A percentile compares a stretch with the other conserved stretches of the same genome.
phyloP scores from a whole-genome alignment of 2,329 filamentous ascomycete species.

The Alternaria sp. region DNA sequence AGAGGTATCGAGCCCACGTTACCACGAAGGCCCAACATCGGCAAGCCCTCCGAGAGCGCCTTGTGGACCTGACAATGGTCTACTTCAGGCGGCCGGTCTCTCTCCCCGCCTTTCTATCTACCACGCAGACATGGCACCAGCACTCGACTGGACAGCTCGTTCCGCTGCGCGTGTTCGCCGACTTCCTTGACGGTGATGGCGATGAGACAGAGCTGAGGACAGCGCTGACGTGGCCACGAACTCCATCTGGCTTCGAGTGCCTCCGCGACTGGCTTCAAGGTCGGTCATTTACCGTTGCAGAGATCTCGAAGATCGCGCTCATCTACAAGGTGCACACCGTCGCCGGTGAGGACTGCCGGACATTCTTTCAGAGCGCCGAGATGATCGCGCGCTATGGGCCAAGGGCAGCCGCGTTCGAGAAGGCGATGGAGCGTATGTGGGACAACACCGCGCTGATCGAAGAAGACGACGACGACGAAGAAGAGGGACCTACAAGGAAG shows the following conservation, averaged over 20 bases:
- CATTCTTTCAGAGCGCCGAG: neutral
- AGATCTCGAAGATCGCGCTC: neutral
- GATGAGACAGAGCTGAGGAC: neutral
- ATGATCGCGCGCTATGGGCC: neutral
- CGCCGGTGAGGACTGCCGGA: neutral
- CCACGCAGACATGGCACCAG: neutral
- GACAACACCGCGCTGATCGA: neutral
- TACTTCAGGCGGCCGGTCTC: neutral
- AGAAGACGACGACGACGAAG: neutral
- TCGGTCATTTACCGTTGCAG: neutral
- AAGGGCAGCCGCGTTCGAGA: neutral
- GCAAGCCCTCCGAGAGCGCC: neutral
- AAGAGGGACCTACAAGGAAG: neutral
- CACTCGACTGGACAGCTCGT: neutral
- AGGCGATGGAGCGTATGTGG: neutral
- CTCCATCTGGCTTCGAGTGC: neutral
- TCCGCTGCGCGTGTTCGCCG: neutral
- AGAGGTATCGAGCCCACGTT: neutral
- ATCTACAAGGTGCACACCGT: neutral
- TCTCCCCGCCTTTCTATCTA: neutral
- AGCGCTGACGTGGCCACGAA: neutral
- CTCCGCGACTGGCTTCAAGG: neutral
- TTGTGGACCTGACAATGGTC: neutral
- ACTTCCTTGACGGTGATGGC: neutral
- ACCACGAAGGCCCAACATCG: neutral